A percentile compares a stretch with the other conserved stretches of the same genome.
Conservation (phyloP, 1,284 basidiomycete genomes). For the Sanguinoderma infundibulare region DNA sequence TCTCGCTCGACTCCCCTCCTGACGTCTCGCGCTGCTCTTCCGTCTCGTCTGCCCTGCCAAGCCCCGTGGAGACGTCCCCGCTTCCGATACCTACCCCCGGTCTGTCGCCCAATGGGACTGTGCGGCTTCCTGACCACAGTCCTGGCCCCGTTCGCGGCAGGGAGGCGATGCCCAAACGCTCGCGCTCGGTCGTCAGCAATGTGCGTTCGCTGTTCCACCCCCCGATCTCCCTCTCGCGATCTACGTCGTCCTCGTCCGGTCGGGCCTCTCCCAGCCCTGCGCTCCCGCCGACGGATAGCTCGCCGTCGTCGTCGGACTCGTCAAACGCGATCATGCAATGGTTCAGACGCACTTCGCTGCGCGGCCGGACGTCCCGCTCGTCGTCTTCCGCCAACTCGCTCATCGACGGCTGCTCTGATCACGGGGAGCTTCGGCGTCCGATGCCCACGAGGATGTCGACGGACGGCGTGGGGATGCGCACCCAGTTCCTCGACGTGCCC, state of each 20-base stretch:
- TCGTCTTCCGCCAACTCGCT: constrained; percentile 19
- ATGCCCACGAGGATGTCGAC: constrained; percentile 6
- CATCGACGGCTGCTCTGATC: constrained; percentile 12
- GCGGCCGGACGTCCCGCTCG: constrained; percentile 49
- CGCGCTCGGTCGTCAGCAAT: constrained; percentile 54
- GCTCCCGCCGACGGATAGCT: constrained; percentile 3
- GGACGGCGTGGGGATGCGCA: constrained; percentile 13
- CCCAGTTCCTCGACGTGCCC: background rate
- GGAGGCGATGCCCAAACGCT: constrained; percentile 45
- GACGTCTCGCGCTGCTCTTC: constrained; percentile 55
- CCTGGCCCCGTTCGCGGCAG: constrained; percentile 17
- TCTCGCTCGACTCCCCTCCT: constrained; percentile 44
- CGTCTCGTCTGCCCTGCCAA: constrained; percentile 40
- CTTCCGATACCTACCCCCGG: constrained; percentile 32
- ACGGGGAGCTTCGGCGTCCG: background rate
- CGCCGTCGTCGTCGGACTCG: constrained; percentile 32
- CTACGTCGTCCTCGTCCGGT: constrained; percentile 18
- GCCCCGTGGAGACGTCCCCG: constrained; percentile 36
- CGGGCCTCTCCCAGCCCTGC: constrained; percentile 23
- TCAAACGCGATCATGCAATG: constrained; percentile 45
- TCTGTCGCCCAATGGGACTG: constrained; percentile 28
- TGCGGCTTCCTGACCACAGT: constrained; percentile 16
- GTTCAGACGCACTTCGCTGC: constrained; percentile 51
- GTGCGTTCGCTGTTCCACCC: constrained; percentile 47
- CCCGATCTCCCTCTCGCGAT: constrained; percentile 28